These are phyloP conservation scores for Stemphylium vesicarium DNA, from an alignment of 2,329 filamentous ascomycete species.

Conservation along the genomic window DNA sequence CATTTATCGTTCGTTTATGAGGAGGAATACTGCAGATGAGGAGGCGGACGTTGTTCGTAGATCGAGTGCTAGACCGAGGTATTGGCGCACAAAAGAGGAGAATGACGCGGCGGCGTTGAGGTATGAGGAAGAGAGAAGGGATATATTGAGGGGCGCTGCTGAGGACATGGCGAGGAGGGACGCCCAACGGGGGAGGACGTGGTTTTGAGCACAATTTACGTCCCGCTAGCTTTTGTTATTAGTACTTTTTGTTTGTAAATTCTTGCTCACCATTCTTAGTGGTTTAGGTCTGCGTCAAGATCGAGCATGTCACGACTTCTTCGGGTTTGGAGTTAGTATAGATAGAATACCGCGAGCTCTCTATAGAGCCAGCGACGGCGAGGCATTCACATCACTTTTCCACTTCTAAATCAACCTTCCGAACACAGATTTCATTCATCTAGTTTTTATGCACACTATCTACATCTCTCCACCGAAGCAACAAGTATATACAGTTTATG, in stretches of 20 bases:
- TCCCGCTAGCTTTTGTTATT: neutral
- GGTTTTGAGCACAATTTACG: neutral
- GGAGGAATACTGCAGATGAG: neutral
- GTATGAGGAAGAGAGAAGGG: constrained; percentile 15
- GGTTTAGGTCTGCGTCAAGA: too few relatives aligned
- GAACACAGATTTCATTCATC: constrained; percentile 16
- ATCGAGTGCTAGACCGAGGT: constrained; percentile 19
- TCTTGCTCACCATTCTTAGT: too few relatives aligned
- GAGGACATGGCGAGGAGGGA: constrained; percentile 13
- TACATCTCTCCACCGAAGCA: constrained; percentile 3
- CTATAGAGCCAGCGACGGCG: too few relatives aligned
- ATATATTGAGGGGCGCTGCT: constrained; percentile 7
- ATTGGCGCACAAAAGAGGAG: constrained; percentile 18
- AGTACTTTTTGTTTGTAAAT: too few relatives aligned
- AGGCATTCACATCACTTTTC: too few relatives aligned
- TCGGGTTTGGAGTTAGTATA: too few relatives aligned
- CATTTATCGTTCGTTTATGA: constrained; percentile 21
- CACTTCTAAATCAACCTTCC: neutral
- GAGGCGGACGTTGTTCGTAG: constrained; percentile 5
- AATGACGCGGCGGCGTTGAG: constrained; percentile 17
- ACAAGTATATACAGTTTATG: constrained; percentile 19
- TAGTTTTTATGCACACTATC: constrained; percentile 16
- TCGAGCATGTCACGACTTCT: too few relatives aligned
- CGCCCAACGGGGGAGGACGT: neutral
- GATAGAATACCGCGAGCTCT: too few relatives aligned